Percentiles rank a stretch among this genome's conserved stretches.
Evolutionary conservation across 345 rosid genomes (phyloP).

Genomic region (Salix koriyanagi): DNA sequence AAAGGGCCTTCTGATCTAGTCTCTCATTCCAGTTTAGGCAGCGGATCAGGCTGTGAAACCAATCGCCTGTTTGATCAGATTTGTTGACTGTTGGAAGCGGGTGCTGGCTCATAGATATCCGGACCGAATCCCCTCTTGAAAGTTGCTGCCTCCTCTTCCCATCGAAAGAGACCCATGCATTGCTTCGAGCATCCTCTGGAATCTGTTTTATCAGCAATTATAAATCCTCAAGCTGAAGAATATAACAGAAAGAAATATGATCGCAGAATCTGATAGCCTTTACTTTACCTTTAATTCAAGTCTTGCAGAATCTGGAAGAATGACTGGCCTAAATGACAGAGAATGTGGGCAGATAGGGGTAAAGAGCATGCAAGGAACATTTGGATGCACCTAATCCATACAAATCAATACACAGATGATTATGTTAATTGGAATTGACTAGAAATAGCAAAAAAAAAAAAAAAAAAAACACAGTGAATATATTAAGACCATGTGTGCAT

Average conservation of each 20-base stretch:
- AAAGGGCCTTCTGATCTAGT: constrained; percentile 82
- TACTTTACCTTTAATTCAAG: constrained; percentile 76
- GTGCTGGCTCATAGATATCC: constrained; percentile 89
- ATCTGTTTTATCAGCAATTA: constrained; percentile 41
- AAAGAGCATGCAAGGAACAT: constrained; percentile 96
- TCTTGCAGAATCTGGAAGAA: constrained; percentile 96
- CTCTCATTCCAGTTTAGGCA: constrained; percentile 99
- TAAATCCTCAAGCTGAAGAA: constrained; percentile 4
- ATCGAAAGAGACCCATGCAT: constrained; percentile 98
- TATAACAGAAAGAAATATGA: not conserved
- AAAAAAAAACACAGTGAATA: not conserved
- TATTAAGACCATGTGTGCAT: not conserved
- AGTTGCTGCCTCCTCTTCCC: constrained; percentile 98
- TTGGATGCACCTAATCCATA: constrained; percentile 88
- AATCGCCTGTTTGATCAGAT: constrained; percentile 89
- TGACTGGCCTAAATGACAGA: constrained; percentile 92
- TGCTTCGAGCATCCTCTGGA: constrained; percentile 88
- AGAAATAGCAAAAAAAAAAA: not conserved
- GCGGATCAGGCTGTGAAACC: constrained; percentile 92
- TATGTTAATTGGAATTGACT: not conserved
- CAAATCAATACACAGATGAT: not conserved
- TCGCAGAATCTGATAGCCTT: not conserved
- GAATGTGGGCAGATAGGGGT: constrained; percentile 99
- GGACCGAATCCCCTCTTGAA: constrained; percentile 87
- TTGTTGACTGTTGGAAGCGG: constrained; percentile 96